These are phyloP conservation scores for Kodamaea kaohsiungensis DNA, from an alignment of 805 yeast genomes.

Conservation along the genomic window DNA sequence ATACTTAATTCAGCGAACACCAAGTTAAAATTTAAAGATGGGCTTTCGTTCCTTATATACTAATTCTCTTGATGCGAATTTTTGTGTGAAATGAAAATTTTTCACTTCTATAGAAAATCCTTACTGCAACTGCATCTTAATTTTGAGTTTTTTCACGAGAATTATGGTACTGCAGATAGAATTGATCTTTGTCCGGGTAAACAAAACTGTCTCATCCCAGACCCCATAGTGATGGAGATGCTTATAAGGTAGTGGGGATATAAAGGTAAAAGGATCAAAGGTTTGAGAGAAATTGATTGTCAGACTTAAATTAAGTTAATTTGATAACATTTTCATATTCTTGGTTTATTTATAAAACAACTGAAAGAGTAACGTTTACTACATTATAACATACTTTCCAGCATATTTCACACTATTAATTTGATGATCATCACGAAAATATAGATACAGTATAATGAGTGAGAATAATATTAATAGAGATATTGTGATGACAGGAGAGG, in stretches of 20 bases:
- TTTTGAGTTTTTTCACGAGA: background rate
- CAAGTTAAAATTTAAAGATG: conserved; percentile 5
- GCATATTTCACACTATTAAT: background rate
- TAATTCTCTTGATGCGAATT: background rate
- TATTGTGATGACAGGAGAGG: background rate
- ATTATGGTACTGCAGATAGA: background rate
- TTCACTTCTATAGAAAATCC: background rate
- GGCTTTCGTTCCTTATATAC: conserved; percentile 2
- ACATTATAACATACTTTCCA: background rate
- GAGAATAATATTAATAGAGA: background rate
- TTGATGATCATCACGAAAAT: conserved; percentile 3
- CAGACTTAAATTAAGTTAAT: background rate
- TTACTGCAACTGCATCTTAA: background rate
- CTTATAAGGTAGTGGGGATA: too few relatives aligned
- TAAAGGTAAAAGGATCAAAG: too few relatives aligned
- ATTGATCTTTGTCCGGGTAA: conserved; percentile 6
- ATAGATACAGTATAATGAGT: background rate
- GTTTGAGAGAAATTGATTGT: too few relatives aligned
- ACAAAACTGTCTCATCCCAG: background rate
- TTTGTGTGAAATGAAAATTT: conserved; percentile 6
- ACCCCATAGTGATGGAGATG: background rate
- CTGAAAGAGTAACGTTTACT: background rate
- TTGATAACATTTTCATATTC: too few relatives aligned
- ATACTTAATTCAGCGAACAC: conserved; percentile 14
- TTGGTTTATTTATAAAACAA: background rate